Evolutionary conservation across 768 basidiomycete genomes (phyloP), one percentile per base, ranked within the genome.

Genomic region (Sporobolomyces roseus): DNA sequence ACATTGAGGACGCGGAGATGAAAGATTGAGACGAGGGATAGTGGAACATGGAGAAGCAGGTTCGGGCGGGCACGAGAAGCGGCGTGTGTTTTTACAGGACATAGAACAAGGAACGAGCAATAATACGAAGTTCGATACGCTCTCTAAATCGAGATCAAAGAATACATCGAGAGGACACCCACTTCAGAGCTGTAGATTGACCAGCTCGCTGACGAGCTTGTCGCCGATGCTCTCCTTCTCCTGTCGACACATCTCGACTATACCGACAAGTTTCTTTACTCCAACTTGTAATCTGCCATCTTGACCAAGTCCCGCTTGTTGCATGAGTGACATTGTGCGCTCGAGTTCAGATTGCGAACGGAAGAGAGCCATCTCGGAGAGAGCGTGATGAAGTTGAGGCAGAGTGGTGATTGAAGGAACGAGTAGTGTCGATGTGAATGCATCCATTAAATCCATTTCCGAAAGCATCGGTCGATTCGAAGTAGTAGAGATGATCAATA

Each of bases 181-280:
- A n/a, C n/a, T n/a, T 49, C 21, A 58, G 10, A 56, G 4, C 35
- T 58, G 64, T 23, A 65, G n/a, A 17, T 27, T 41, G 41, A 69
- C 63, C 2, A 69, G 41, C 32, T 69, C 68, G 23, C 63, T 55
- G 3, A 69, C 68, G 9, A 69, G 53, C 30, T 69, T 69, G 46
- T 69, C 68, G 4, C 59, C 68, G 33, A 60, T 63, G 27, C 38
- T 43, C 4, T 51, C 68, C 52, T 64, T 52, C 29, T 69, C 94
- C 80, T 98, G 96, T 75, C 94, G 83, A 54, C 93, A 90, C 93
- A 96, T 97, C 83, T 99, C 96, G 25, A 93, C 83, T 63, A 89
- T 83, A 67, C 87, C 91, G 77, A 99, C 78, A 78, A 99, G 76
- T 80, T 90, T 93, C 85, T 98, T 98, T 75, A 99, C 86, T 0